phyloP scores from a whole-genome alignment of 192 early-diverging fungal genomes.

The Coemansia sp. region DNA sequence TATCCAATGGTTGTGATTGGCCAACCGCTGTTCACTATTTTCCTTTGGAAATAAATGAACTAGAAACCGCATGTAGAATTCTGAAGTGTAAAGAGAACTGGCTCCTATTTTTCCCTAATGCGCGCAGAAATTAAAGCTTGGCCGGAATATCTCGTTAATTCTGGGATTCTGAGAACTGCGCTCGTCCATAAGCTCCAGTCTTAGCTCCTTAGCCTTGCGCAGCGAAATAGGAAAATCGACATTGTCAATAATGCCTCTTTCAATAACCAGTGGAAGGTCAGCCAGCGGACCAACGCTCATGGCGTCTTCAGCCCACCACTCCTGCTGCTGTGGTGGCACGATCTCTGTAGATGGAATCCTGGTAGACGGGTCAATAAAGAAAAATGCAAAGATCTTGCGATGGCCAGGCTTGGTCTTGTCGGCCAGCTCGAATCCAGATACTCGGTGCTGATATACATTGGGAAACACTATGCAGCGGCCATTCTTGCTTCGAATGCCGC shows the following conservation, averaged over 20 bases:
- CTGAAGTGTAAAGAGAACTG: not conserved
- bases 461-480: constrained; percentile 69
- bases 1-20: constrained; percentile 2
- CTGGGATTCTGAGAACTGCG: constrained; percentile 19
- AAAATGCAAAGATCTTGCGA: constrained; percentile 68
- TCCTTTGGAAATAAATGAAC: too few relatives aligned
- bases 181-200: constrained; percentile 53
- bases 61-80: not conserved
- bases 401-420: constrained; percentile 61
- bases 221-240: constrained; percentile 44
- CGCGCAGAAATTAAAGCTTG: constrained; percentile 30
- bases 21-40: not conserved
- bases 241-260: constrained; percentile 12
- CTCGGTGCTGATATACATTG: constrained; percentile 69
- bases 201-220: constrained; percentile 40
- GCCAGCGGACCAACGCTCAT: constrained; percentile 5
- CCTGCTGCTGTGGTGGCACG: constrained; percentile 66
- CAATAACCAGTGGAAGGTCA: constrained; percentile 22
- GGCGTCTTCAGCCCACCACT: constrained; percentile 31
- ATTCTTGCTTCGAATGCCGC: constrained; percentile 43
- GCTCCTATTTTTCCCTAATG: constrained; percentile 8
- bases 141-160: constrained; percentile 7
- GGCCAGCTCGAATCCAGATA: constrained; percentile 58
- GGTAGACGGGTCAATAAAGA: constrained; percentile 64
- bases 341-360: constrained; percentile 56